These are phyloP conservation scores for Suillus clintonianus DNA, from an alignment of 768 basidiomycete species.

Conservation along the genomic window DNA sequence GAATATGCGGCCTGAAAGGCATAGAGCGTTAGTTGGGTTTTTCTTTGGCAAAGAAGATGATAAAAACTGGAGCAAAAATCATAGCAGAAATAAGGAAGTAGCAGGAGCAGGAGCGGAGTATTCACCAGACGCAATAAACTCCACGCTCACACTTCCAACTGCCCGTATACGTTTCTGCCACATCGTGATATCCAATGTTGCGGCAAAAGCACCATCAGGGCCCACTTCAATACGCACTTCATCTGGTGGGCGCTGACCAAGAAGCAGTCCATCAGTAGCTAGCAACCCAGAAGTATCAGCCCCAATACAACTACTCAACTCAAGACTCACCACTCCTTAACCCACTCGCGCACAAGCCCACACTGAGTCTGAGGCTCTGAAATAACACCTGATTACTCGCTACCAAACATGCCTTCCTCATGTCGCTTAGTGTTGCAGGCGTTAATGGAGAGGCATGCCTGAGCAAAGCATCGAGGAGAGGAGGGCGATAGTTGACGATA, in stretches of 20 bases:
- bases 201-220: constrained; percentile 51
- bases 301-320: background rate
- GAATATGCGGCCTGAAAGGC: constrained; percentile 28
- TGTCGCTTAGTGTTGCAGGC: constrained; percentile 51
- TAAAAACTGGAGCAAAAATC: background rate
- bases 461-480: constrained; percentile 53
- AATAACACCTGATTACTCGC: constrained; percentile 29
- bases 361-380: constrained; percentile 25
- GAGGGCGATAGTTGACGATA: constrained; percentile 34
- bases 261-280: constrained; percentile 47
- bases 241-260: constrained; percentile 47
- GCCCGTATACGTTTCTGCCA: constrained; percentile 74
- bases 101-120: constrained; percentile 27
- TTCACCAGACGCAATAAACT: constrained; percentile 57
- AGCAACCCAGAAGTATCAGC: background rate
- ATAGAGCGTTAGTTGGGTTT: constrained; percentile 35
- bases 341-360: constrained; percentile 17
- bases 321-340: constrained; percentile 19
- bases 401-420: constrained; percentile 64
- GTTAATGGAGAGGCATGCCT: constrained; percentile 47
- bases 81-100: background rate
- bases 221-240: constrained; percentile 51
- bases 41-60: background rate
- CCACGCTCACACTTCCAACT: constrained; percentile 55
- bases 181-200: constrained; percentile 50